These are phyloP conservation scores for Haplosporangium sp. DNA, from an alignment of 371 early-diverging fungal species.

Conservation along the genomic window DNA sequence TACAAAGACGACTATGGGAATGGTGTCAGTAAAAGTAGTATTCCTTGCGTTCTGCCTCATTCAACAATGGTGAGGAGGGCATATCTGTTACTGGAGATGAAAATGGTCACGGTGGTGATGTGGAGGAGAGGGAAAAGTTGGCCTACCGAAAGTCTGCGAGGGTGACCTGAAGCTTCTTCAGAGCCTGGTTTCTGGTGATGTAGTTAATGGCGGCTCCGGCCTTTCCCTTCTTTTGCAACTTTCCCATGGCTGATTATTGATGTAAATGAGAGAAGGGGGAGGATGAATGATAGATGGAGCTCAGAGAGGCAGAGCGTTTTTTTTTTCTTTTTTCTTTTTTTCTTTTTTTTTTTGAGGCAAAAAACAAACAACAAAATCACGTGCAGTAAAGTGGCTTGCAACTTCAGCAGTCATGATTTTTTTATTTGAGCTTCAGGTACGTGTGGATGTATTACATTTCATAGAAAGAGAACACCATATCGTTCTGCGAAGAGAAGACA, in stretches of 20 bases:
- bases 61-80: background rate
- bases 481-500: too few species aligned
- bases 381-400: background rate
- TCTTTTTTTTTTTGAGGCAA: background rate
- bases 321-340: too few species aligned
- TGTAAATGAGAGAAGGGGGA: background rate
- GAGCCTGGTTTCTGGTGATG: slow-evolving; percentile 90
- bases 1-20: slow-evolving; percentile 88
- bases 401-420: background rate
- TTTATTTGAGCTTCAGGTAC: background rate
- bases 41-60: background rate
- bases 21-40: too few species aligned
- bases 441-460: background rate
- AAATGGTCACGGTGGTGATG: background rate
- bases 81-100: background rate
- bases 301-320: too few species aligned
- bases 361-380: slow-evolving; percentile 2
- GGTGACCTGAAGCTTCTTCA: slow-evolving; percentile 94
- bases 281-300: background rate
- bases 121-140: background rate
- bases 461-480: too few species aligned
- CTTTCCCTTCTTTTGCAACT: slow-evolving; percentile 88
- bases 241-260: slow-evolving; percentile 69
- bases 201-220: slow-evolving; percentile 93
- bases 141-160: slow-evolving; percentile 91